phyloP scores from a whole-genome alignment of 805 yeast genomes.

The Pachysolen tannophilus region DNA sequence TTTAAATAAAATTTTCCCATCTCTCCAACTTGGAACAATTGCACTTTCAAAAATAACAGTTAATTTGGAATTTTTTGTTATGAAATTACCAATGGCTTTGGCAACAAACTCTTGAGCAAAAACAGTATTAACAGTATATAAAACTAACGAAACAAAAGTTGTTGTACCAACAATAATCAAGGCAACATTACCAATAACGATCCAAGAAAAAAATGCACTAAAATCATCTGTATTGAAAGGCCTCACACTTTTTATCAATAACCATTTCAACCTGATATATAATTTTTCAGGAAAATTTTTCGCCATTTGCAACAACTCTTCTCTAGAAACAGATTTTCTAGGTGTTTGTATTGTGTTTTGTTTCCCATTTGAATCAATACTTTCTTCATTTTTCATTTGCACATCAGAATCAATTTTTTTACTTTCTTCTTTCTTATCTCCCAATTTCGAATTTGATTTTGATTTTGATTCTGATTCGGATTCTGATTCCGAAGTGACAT shows the following conservation, averaged over 20 bases:
- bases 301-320: constrained; percentile 9
- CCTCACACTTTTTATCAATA: constrained; percentile 61
- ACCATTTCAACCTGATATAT: constrained; percentile 52
- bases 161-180: constrained; percentile 84
- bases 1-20: constrained; percentile 74
- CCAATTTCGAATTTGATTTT: not conserved
- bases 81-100: constrained; percentile 65
- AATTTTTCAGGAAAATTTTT: constrained; percentile 9
- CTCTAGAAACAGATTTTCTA: constrained; percentile 7
- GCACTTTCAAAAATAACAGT: constrained; percentile 89
- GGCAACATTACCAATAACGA: constrained; percentile 78
- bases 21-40: constrained; percentile 89
- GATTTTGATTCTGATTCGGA: too few species aligned
- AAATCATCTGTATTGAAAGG: constrained; percentile 92
- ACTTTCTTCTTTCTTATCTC: not conserved
- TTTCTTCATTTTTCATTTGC: not conserved
- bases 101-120: constrained; percentile 89
- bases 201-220: constrained; percentile 86
- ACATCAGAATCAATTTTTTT: not conserved
- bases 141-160: constrained; percentile 75
- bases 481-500: too few species aligned
- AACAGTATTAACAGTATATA: constrained; percentile 73
- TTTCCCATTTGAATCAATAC: not conserved
- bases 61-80: constrained; percentile 76
- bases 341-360: not conserved